phyloP scores from a whole-genome alignment of 257 asterid species.

The Solanum lycopersicoides region DNA sequence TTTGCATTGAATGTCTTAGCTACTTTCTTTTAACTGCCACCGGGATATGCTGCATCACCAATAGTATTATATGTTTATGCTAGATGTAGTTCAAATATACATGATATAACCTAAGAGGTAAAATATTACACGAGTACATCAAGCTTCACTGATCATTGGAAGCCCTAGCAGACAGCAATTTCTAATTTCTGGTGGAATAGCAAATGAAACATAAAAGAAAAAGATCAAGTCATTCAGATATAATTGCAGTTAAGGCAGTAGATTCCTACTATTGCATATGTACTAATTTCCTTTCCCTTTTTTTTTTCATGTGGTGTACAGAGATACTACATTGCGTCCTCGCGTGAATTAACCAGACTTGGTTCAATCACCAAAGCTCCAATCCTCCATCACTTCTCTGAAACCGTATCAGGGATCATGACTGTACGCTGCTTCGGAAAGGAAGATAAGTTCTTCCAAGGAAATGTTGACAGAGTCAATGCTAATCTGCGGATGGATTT shows the following conservation, averaged over 20 bases:
- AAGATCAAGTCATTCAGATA: not conserved
- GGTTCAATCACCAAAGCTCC: constrained; percentile 64
- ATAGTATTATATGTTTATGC: not conserved
- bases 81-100: not conserved
- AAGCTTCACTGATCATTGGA: not conserved
- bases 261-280: not conserved
- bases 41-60: not conserved
- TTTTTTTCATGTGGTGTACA: constrained; percentile 5
- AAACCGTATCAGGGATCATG: constrained; percentile 54
- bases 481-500: constrained; percentile 47
- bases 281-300: not conserved
- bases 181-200: not conserved
- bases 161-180: not conserved
- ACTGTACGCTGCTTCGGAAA: constrained; percentile 60
- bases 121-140: not conserved
- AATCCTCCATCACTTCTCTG: constrained; percentile 69
- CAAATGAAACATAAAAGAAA: not conserved
- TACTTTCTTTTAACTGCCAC: not conserved
- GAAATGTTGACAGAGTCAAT: constrained; percentile 39
- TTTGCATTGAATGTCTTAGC: not conserved
- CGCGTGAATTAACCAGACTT: constrained; percentile 71
- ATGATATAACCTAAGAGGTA: not conserved
- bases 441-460: constrained; percentile 37
- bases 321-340: constrained; percentile 51
- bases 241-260: not conserved